phyloP scores from a whole-genome alignment of 441 rosid species.

The Eutrema salsugineum region DNA sequence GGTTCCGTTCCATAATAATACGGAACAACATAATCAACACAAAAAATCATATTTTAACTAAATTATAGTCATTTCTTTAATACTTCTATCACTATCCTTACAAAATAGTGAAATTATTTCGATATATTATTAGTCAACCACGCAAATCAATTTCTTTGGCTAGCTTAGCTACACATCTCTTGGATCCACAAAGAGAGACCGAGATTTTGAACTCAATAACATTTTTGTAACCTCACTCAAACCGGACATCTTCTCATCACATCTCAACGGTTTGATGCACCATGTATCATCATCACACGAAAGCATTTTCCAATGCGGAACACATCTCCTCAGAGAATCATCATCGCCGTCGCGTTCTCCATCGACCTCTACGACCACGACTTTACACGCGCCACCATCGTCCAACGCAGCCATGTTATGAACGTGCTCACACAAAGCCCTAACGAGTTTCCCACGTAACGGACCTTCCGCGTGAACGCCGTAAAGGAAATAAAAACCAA shows the following conservation, averaged over 20 bases:
- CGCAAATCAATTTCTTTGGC: not conserved
- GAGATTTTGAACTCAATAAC: slow-evolving; percentile 27
- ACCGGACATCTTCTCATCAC: slow-evolving; percentile 24
- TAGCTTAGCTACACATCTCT: slow-evolving; percentile 56
- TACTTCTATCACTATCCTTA: not conserved
- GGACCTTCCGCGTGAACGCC: slow-evolving; percentile 66
- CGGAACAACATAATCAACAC: no score
- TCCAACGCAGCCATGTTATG: slow-evolving; percentile 57
- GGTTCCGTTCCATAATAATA: not conserved
- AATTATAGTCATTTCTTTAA: not conserved
- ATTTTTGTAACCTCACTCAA: slow-evolving; percentile 31
- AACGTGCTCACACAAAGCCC: slow-evolving; percentile 50
- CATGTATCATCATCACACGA: slow-evolving; percentile 81
- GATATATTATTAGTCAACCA: not conserved
- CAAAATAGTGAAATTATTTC: not conserved
- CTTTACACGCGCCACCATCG: slow-evolving; percentile 48
- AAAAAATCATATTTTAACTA: not conserved
- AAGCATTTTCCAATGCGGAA: slow-evolving; percentile 69
- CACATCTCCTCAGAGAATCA: slow-evolving; percentile 35
- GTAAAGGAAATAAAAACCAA: slow-evolving; percentile 77
- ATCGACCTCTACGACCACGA: slow-evolving; percentile 57
- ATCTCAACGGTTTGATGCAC: slow-evolving; percentile 72
- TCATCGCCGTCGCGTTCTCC: slow-evolving; percentile 29
- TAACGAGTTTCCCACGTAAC: slow-evolving; percentile 42
- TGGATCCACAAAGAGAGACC: slow-evolving; percentile 73